Conservation (phyloP, 208 protist species). For the Trypanosoma lewisi region DNA sequence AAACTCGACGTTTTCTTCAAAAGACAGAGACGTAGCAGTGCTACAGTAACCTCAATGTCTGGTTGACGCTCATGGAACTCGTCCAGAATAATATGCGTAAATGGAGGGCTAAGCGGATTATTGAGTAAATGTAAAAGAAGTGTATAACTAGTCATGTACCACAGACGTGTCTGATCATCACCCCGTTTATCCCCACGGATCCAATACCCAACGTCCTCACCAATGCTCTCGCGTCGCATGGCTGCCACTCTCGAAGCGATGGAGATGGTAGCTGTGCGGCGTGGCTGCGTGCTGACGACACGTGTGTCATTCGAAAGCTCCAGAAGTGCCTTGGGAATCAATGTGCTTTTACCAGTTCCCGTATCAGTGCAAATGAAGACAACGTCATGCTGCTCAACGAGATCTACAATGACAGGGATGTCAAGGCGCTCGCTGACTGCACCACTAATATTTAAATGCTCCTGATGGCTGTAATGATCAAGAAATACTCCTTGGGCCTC, state of each 20-base stretch:
- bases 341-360: conserved; percentile 41
- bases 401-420: conserved; percentile 42
- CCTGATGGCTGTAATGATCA: conserved; percentile 48
- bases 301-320: conserved; percentile 28
- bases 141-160: conserved; percentile 58
- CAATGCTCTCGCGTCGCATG: conserved; percentile 27
- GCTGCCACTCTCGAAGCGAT: conserved; percentile 29
- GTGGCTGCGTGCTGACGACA: conserved; percentile 29
- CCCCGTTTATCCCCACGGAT: conserved; percentile 38
- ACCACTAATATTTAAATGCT: conserved; percentile 40
- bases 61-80: conserved; percentile 90
- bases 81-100: conserved; percentile 73
- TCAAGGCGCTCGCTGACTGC: conserved; percentile 72
- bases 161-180: conserved; percentile 41
- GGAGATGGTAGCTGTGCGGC: conserved; percentile 33
- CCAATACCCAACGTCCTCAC: conserved; percentile 40
- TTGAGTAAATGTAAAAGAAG: conserved; percentile 36
- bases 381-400: conserved; percentile 47
- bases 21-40: conserved; percentile 48
- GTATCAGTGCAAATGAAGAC: conserved; percentile 48
- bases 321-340: conserved; percentile 35
- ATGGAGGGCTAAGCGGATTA: conserved; percentile 27
- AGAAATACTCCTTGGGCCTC: conserved; percentile 45
- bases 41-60: conserved; percentile 70
- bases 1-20: conserved; percentile 35